Base-by-base conservation (phyloP, 257 asterid genomes). In the Ilex aquifolium region DNA sequence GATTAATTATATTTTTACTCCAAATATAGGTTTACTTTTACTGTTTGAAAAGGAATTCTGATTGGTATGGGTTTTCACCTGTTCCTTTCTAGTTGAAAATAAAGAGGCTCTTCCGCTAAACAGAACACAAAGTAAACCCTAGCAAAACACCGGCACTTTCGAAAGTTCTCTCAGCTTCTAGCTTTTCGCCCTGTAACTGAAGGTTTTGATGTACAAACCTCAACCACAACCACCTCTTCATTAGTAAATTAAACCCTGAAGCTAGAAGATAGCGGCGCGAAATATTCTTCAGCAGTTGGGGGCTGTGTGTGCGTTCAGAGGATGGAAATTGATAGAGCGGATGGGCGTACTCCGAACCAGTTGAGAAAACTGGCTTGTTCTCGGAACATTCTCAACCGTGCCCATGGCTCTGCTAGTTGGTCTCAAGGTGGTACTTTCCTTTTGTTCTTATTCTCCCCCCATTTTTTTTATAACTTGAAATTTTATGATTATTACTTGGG, bases 351-450 rank as follows among this genome's bases (percentile, higher is more conserved):
- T 31, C 80, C 85, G 13, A 89, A 84, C 70, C 96, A 92, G 65
- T 69, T 92, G 74, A 83, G 97, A 67, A 91, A 93, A 7, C 71
- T 89, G 32, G 79, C 79, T 69, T 87, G 96, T 71, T 65, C 91
- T 58, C 93, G 90, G 7, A 74, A 73, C 68, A 77, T 85, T 64
- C 95, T 92, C 76, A 80, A 63, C 71, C 97, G 99, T 66, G 90
- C 97, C 65, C 96, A 89, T 75, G 98, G 98, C 68, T 92, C 97
- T 65, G 98, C 91, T 7, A 86, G 84, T 60, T 83, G 86, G 55
- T 80, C 90, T 65, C 85, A 83, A 49, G 90, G 90, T 82, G 65
- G 13, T n/a, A 7, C 29, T 52, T 21, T 16, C 50, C 14, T 16
- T 4, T 31, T 13, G 52, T 46, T 4, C 11, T 10, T 46, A 1